Conservation (phyloP, 192 early-diverging fungal species). For the Spizellomyces punctatus region DNA sequence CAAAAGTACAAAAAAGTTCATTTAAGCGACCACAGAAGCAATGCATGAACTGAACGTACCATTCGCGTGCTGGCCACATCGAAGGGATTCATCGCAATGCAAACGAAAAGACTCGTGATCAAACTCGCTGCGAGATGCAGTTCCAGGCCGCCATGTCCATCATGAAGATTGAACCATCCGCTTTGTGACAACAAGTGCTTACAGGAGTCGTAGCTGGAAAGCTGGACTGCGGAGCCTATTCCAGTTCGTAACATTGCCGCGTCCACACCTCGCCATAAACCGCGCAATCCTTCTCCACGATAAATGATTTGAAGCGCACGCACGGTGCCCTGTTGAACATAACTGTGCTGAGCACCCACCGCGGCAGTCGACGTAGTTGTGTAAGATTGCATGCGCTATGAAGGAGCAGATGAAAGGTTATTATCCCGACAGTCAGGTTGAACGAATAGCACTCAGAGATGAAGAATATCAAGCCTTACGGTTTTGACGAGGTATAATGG, state of each 20-base stretch:
- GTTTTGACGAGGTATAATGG: constrained; percentile 94
- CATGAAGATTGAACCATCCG: constrained; percentile 57
- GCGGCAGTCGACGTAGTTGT: constrained; percentile 54
- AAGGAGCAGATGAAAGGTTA: neutral
- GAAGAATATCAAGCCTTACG: constrained; percentile 9
- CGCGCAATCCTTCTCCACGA: constrained; percentile 70
- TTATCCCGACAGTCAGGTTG: neutral
- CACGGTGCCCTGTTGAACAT: constrained; percentile 61
- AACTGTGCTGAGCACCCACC: constrained; percentile 85
- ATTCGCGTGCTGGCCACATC: constrained; percentile 93
- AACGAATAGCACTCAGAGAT: neutral
- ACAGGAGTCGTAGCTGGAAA: constrained; percentile 85
- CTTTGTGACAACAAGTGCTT: constrained; percentile 61
- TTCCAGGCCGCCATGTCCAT: constrained; percentile 54
- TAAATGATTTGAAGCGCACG: constrained; percentile 71
- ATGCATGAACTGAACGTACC: constrained; percentile 33
- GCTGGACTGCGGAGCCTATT: constrained; percentile 85
- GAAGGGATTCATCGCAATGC: constrained; percentile 94
- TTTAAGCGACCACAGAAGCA: neutral
- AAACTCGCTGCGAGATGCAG: constrained; percentile 79
- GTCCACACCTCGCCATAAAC: constrained; percentile 84
- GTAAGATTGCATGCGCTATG: constrained; percentile 49
- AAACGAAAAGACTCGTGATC: constrained; percentile 83
- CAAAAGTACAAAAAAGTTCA: neutral
- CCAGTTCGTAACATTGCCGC: constrained; percentile 89